Conservation (phyloP, 176 grass and related monocot species). For the Juncus inflexus region DNA sequence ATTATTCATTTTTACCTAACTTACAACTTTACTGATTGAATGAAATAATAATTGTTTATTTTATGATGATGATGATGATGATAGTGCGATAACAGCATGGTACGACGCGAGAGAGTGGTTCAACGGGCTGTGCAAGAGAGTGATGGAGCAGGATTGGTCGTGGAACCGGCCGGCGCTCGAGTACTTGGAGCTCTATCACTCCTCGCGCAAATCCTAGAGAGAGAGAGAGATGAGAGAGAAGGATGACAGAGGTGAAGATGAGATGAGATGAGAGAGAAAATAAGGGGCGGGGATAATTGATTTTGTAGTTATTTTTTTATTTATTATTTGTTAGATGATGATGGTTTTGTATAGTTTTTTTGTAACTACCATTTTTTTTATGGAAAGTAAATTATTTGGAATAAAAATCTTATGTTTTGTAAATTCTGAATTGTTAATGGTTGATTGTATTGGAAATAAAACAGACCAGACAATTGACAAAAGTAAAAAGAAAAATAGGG, state of each 20-base stretch:
- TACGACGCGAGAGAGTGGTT: conserved; percentile 58
- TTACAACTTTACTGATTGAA: not conserved
- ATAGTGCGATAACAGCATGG: conserved; percentile 76
- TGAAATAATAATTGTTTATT: not conserved
- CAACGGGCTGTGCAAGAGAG: conserved; percentile 64
- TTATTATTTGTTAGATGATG: too few species aligned
- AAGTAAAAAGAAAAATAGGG: too few species aligned
- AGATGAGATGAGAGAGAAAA: not conserved
- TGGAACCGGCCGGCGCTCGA: conserved; percentile 93
- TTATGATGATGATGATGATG: conserved; percentile 26
- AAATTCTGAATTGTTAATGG: too few species aligned
- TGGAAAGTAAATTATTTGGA: too few species aligned
- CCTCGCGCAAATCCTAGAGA: conserved; percentile 48
- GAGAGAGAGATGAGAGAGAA: not conserved
- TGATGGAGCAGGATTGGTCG: conserved; percentile 97
- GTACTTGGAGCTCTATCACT: conserved; percentile 86
- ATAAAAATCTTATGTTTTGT: too few species aligned
- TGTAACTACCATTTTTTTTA: too few species aligned
- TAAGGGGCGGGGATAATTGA: not conserved
- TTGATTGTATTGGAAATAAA: too few species aligned
- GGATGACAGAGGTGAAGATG: not conserved
- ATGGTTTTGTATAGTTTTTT: too few species aligned
- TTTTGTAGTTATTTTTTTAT: too few species aligned
- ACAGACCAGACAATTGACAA: too few species aligned
- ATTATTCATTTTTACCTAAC: not conserved